Evolutionary conservation across 352 stramenopile genomes (phyloP).

Genomic region (Phytophthora sojae): DNA sequence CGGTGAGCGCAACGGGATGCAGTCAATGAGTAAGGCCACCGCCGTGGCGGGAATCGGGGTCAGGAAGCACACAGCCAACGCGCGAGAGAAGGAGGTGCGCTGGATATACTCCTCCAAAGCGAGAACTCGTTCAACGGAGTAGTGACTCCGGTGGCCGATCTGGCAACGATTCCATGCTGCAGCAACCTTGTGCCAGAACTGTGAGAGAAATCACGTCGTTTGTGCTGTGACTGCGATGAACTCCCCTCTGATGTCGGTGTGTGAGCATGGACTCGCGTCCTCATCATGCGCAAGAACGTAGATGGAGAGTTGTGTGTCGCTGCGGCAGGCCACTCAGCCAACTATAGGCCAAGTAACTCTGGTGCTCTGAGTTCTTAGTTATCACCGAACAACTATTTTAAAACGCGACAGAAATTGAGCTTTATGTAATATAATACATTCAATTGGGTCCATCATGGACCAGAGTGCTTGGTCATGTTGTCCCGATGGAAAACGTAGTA

Average conservation of each 20-base stretch:
- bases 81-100: background rate
- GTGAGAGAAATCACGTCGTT: background rate
- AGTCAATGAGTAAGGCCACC: background rate
- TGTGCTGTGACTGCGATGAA: background rate
- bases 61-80: conserved; percentile 1
- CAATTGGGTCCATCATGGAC: no score
- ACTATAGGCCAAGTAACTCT: no score
- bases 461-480: no score
- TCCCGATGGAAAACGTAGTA: no score
- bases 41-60: background rate
- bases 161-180: background rate
- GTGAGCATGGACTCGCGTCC: background rate
- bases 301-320: background rate
- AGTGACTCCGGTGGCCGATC: conserved; percentile 3
- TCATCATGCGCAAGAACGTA: background rate
- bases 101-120: conserved; percentile 1
- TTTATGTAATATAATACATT: no score
- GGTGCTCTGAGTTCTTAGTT: no score
- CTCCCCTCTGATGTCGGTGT: background rate
- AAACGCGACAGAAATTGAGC: no score
- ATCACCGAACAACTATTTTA: no score
- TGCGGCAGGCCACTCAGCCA: background rate
- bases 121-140: conserved; percentile 3
- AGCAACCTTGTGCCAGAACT: background rate
- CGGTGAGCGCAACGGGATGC: background rate